Conservation (phyloP, 2,329 filamentous ascomycete genomes). For the Aspergillus piperis region DNA sequence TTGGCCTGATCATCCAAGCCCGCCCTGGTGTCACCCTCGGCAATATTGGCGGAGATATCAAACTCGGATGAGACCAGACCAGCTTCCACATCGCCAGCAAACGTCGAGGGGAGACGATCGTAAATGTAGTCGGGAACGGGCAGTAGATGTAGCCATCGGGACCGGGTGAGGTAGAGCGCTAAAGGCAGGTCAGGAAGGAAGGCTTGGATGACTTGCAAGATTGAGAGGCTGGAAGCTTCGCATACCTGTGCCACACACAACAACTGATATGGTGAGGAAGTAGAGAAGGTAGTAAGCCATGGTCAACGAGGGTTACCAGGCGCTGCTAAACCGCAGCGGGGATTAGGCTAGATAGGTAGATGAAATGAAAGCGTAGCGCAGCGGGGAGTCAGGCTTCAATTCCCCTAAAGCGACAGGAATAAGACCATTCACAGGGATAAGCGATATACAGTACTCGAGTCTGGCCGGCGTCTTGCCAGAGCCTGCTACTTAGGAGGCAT, state of each 20-base stretch:
- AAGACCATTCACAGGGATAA: not conserved
- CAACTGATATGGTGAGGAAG: slow-evolving; percentile 68
- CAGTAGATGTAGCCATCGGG: slow-evolving; percentile 71
- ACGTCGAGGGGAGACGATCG: slow-evolving; percentile 72
- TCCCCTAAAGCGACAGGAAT: not conserved
- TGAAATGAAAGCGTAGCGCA: not conserved
- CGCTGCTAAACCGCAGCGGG: not conserved
- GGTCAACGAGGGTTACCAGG: slow-evolving; percentile 26
- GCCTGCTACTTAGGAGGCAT: not conserved
- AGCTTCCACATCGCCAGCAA: slow-evolving; percentile 81
- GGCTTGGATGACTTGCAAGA: not conserved
- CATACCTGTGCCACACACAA: slow-evolving; percentile 70
- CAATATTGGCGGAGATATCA: slow-evolving; percentile 77
- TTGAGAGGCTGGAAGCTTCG: not conserved
- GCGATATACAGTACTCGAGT: not conserved
- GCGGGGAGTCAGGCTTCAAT: not conserved
- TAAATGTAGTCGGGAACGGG: slow-evolving; percentile 71
- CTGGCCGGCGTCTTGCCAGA: not conserved
- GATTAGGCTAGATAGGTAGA: not conserved
- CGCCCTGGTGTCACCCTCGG: slow-evolving; percentile 72
- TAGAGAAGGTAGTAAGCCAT: slow-evolving; percentile 81
- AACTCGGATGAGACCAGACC: slow-evolving; percentile 83
- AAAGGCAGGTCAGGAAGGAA: slow-evolving; percentile 14
- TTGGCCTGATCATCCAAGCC: slow-evolving; percentile 82
- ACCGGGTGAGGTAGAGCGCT: slow-evolving; percentile 79